Conservation (phyloP, 2,329 filamentous ascomycete genomes). For the Colletotrichum horii region DNA sequence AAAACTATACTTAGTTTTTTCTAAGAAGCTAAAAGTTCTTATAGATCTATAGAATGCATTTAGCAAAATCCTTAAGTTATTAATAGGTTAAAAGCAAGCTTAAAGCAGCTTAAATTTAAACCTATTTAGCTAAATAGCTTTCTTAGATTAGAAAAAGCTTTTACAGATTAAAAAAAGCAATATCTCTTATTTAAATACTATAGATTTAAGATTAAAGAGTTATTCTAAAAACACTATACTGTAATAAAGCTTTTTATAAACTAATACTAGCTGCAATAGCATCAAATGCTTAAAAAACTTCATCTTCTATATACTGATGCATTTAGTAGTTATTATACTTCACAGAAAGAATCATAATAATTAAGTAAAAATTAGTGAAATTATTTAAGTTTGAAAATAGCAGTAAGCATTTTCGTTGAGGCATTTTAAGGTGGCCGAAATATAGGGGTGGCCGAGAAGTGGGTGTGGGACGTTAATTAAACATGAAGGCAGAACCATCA, state of each 20-base stretch:
- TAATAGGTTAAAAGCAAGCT: conserved; percentile 5
- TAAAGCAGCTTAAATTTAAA: conserved; percentile 1
- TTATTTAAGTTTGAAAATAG: background rate
- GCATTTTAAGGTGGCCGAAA: too few relatives aligned
- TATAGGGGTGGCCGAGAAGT: background rate
- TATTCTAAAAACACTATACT: background rate
- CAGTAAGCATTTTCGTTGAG: background rate
- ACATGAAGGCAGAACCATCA: too few relatives aligned
- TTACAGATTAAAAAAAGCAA: too few relatives aligned
- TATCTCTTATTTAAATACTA: too few relatives aligned
- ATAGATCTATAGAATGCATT: background rate
- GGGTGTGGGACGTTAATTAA: background rate
- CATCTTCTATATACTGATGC: background rate
- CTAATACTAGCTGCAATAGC: conserved; percentile 21
- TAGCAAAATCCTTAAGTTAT: conserved; percentile 2
- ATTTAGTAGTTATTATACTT: background rate
- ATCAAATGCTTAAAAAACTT: background rate
- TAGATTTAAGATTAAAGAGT: too few relatives aligned
- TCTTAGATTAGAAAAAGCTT: too few relatives aligned
- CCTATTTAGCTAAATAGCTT: conserved; percentile 1
- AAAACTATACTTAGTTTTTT: too few relatives aligned
- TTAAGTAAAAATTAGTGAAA: background rate
- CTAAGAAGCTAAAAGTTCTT: background rate
- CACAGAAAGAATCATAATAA: background rate
- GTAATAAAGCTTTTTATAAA: background rate